Evolutionary conservation across 2,329 filamentous ascomycete genomes (phyloP).

Genomic region (Hirsutella thompsonii): DNA sequence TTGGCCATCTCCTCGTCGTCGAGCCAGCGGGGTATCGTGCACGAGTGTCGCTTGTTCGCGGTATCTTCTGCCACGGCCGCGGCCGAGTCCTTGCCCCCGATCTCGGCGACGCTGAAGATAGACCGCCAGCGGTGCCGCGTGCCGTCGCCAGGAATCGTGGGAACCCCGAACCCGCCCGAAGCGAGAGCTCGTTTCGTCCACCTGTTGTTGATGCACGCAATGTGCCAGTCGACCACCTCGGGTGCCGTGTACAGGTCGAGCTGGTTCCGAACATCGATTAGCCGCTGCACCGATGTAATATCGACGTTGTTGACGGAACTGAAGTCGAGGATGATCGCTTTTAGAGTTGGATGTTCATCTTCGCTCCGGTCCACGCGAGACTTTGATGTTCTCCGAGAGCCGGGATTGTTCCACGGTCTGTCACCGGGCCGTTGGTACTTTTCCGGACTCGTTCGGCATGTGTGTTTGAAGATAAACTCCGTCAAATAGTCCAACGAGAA

Average conservation of each 20-base stretch:
- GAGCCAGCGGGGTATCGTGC: conserved; percentile 2
- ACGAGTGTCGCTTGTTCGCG: conserved; percentile 33
- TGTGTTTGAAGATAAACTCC: conserved; percentile 53
- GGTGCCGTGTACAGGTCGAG: conserved; percentile 76
- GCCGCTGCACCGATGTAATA: conserved; percentile 78
- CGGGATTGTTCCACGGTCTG: conserved; percentile 90
- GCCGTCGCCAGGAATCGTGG: conserved; percentile 34
- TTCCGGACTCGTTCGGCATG: conserved; percentile 62
- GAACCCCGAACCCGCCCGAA: conserved; percentile 79
- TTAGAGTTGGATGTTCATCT: conserved; percentile 52
- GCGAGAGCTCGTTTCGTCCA: conserved; percentile 90
- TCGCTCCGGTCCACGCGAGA: conserved; percentile 13
- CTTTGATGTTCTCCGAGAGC: conserved; percentile 40
- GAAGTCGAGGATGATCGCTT: conserved; percentile 89
- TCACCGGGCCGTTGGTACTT: conserved; percentile 57
- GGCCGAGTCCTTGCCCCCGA: conserved; percentile 59
- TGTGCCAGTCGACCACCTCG: conserved; percentile 83
- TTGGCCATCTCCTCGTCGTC: conserved; percentile 25
- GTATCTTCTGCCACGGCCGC: conserved; percentile 53
- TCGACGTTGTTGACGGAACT: conserved; percentile 90
- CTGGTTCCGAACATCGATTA: conserved; percentile 92
- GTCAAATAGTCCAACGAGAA: conserved; percentile 74
- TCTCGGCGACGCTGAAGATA: conserved; percentile 88
- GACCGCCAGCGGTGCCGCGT: conserved; percentile 68
- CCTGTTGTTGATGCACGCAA: conserved; percentile 77